Conservation (phyloP, 768 basidiomycete species). For the Leucocoprinus birnbaumii region DNA sequence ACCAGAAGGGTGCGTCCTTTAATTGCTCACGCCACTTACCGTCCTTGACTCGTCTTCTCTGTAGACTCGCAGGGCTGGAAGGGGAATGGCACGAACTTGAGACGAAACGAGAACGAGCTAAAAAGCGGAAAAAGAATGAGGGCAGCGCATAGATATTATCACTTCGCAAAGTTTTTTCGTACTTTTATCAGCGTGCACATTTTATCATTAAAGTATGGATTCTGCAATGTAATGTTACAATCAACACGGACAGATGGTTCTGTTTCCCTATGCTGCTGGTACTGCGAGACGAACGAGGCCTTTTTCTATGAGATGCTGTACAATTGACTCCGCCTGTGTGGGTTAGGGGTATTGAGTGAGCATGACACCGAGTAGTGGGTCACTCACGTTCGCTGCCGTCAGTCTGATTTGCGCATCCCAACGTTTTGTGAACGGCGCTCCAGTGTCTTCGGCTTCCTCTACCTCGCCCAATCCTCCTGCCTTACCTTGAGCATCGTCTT, state of each 20-base stretch:
- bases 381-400: constrained; percentile 79
- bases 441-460: constrained; percentile 84
- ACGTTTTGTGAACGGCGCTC: constrained; percentile 85
- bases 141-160: constrained; percentile 15
- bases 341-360: background rate
- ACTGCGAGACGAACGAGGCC: constrained; percentile 50
- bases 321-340: constrained; percentile 78
- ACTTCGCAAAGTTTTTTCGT: background rate
- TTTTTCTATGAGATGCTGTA: constrained; percentile 76
- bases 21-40: constrained; percentile 8
- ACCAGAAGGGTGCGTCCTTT: constrained; percentile 71
- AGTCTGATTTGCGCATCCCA: constrained; percentile 95
- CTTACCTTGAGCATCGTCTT: constrained; percentile 91
- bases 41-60: constrained; percentile 4
- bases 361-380: constrained; percentile 10
- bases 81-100: constrained; percentile 99
- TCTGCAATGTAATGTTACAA: constrained; percentile 12
- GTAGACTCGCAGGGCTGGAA: constrained; percentile 73
- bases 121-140: constrained; percentile 71
- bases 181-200: background rate
- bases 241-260: background rate
- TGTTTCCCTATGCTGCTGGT: constrained; percentile 18
- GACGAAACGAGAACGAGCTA: constrained; percentile 87
- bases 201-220: constrained; percentile 13
- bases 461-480: constrained; percentile 92